A percentile compares a stretch with the other conserved stretches of the same genome.
Evolutionary conservation across 177 flowering plant species (phyloP).

Genomic region (Tripterygium wilfordii): DNA sequence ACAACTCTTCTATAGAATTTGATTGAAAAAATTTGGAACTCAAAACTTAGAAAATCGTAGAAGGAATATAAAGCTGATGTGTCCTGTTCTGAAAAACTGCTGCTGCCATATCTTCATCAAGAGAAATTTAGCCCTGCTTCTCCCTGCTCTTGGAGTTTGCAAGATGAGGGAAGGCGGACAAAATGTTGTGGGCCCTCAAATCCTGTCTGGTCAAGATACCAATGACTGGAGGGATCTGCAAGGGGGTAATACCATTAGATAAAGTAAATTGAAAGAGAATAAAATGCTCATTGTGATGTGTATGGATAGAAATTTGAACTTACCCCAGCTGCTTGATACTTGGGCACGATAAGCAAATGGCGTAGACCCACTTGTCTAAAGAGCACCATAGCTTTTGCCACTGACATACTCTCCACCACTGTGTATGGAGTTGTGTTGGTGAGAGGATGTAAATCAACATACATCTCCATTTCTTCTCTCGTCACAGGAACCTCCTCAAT

Average conservation of each 20-base stretch:
- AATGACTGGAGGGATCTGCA: slow-evolving; percentile 68
- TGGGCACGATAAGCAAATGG: slow-evolving; percentile 78
- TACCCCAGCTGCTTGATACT: slow-evolving; percentile 77
- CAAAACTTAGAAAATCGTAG: too few species aligned
- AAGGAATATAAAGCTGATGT: too few species aligned
- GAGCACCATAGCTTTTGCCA: slow-evolving; percentile 87
- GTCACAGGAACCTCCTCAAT: slow-evolving; percentile 60
- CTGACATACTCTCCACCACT: slow-evolving; percentile 85
- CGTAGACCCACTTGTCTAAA: slow-evolving; percentile 85
- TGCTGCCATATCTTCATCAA: too few species aligned
- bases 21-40: too few species aligned
- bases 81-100: too few species aligned
- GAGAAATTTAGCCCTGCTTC: slow-evolving; percentile 28
- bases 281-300: background rate
- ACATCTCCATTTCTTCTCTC: slow-evolving; percentile 82
- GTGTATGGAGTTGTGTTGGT: slow-evolving; percentile 85
- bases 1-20: too few species aligned
- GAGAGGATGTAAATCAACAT: slow-evolving; percentile 82
- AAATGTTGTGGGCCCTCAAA: slow-evolving; percentile 68
- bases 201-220: slow-evolving; percentile 96
- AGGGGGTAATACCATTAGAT: background rate
- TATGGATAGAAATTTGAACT: slow-evolving; percentile 20
- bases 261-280: background rate
- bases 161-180: slow-evolving; percentile 71
- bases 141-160: slow-evolving; percentile 38